phyloP scores from a whole-genome alignment of 208 protist species.

The Endotrypanum monterogeii region DNA sequence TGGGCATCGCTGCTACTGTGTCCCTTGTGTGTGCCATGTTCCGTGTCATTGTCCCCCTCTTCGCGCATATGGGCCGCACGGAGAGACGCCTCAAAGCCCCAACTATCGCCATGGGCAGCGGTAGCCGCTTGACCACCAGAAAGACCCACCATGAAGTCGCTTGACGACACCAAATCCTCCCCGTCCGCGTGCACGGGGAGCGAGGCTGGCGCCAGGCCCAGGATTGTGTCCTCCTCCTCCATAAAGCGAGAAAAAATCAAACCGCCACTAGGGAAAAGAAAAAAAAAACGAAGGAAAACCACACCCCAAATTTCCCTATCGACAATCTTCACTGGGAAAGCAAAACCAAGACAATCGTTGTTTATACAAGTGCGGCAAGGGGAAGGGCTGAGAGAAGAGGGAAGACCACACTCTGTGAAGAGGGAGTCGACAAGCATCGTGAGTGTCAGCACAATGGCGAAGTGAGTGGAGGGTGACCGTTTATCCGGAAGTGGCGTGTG shows the following conservation, averaged over 20 bases:
- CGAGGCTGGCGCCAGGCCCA: slow-evolving; percentile 22
- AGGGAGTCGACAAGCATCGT: too few species aligned
- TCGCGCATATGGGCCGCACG: slow-evolving; percentile 6
- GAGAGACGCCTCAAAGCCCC: slow-evolving; percentile 32
- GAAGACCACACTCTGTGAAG: too few species aligned
- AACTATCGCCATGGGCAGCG: slow-evolving; percentile 3
- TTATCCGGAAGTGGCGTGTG: too few species aligned
- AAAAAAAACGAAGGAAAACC: neutral
- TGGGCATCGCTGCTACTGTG: neutral
- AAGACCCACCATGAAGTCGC: neutral
- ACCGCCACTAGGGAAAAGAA: neutral
- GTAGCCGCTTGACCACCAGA: neutral
- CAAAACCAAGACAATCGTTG: too few species aligned
- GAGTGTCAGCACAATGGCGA: too few species aligned
- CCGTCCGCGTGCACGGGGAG: slow-evolving; percentile 7
- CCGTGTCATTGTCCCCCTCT: neutral
- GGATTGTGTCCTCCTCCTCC: slow-evolving; percentile 42
- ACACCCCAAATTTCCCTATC: neutral
- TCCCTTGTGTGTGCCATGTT: neutral
- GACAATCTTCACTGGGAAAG: too few species aligned
- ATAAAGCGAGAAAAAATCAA: slow-evolving; percentile 12
- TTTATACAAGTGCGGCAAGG: too few species aligned
- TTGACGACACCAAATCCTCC: slow-evolving; percentile 1
- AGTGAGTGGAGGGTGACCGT: too few species aligned
- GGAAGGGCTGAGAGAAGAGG: too few species aligned